Percentiles rank a stretch among this genome's conserved stretches.
phyloP scores from a whole-genome alignment of 805 yeast genomes.

The Debaryomyces tyrocola region DNA sequence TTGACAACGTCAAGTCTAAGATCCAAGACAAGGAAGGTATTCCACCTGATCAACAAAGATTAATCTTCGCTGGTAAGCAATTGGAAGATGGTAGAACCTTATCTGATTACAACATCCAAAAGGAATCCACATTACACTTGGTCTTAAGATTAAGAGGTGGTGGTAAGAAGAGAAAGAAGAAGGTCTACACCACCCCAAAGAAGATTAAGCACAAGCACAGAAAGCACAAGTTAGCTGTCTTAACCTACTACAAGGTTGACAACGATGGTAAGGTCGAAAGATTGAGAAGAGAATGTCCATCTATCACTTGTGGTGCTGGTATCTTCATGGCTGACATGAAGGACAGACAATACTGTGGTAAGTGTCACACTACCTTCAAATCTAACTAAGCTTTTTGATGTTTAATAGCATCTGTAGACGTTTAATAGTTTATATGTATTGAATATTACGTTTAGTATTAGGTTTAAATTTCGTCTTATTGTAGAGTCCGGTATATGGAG shows the following conservation, averaged over 20 bases:
- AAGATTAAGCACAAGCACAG: conserved; percentile 99
- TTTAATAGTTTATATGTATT: background rate
- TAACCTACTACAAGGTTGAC: conserved; percentile 99
- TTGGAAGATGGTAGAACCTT: conserved; percentile 99
- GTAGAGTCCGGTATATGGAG: background rate
- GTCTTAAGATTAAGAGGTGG: conserved; percentile 95
- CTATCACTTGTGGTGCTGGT: conserved; percentile 96
- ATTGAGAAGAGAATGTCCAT: conserved; percentile 97
- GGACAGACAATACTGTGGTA: conserved; percentile 99
- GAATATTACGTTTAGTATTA: background rate
- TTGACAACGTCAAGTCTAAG: conserved; percentile 98
- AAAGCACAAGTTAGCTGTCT: conserved; percentile 98
- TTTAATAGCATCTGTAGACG: background rate
- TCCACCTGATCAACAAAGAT: conserved; percentile 99
- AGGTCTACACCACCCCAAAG: conserved; percentile 99
- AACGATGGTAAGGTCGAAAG: conserved; percentile 98
- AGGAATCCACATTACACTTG: conserved; percentile 96
- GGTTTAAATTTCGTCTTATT: background rate
- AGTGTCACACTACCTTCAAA: conserved; percentile 95
- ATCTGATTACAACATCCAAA: conserved; percentile 99
- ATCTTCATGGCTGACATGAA: conserved; percentile 99
- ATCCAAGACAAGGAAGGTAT: conserved; percentile 99
- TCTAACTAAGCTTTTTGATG: conserved; percentile 18
- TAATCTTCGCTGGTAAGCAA: conserved; percentile 99
- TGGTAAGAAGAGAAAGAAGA: conserved; percentile 99